Base-by-base conservation (phyloP, 192 early-diverging fungal species). In the Thoreauomyces humboldtii region DNA sequence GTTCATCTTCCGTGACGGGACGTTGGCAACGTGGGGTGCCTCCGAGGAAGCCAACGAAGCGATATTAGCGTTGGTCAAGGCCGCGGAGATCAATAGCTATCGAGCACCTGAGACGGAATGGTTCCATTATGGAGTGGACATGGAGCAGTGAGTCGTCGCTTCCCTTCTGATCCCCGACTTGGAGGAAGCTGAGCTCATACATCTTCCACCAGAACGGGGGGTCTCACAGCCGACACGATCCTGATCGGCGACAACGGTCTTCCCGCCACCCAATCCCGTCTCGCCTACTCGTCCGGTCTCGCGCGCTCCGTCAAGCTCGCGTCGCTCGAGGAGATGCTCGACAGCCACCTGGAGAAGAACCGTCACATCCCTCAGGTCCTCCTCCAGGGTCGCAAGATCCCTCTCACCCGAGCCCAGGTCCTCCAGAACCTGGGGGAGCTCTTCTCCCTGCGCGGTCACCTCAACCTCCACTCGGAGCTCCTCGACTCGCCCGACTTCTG, bases 401-500 rank as follows among this genome's bases (percentile, higher is more conserved):
- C 74, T 2, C 41, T 82, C 25, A 66, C 64, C 14, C 74, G 80
- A 2, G 62, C 65, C 17, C 61, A 75, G 31, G 70, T 86, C 28
- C 69, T 86, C 19, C 70, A 71, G 31, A 68, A 77, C 48, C 63
- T 86, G 12, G 85, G 82, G 22, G 77, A 78, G 50, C 62, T 86
- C 19, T 77, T 77, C 48, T 37, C 33, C 15, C 69, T 86, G n/a
- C 76, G 85, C 35, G 73, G 73, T 1, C 65, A 75, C 34, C 71
- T 85, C 0, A 86, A 86, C 63, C 65, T 86, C 31, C 74, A 81
- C 66, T 51, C 65, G n/a, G 85, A 86, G 59, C 67, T 86, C 22
- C 61, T 86, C 25, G 85, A 86, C 54, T 67, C 73, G 6, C 85
- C 85, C 36, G 85, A 86, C 24, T 86, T 86, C 56, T 85, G 77